Conservation (phyloP, 148 eudicot species). For the Simmondsia chinensis region DNA sequence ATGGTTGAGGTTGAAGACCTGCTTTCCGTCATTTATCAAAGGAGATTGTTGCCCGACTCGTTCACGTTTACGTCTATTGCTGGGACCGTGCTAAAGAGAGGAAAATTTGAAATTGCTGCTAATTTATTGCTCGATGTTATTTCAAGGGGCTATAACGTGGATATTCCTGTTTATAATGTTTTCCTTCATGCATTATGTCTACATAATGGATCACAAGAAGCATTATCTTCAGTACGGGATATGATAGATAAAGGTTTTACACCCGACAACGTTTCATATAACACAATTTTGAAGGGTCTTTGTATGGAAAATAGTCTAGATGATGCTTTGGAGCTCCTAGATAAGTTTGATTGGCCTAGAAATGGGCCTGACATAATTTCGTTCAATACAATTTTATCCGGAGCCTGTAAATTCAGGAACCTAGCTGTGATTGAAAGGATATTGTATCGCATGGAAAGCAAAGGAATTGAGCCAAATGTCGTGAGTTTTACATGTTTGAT, state of each 20-base stretch:
- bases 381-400: constrained; percentile 41
- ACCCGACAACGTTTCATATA: constrained; percentile 35
- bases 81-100: constrained; percentile 51
- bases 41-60: constrained; percentile 35
- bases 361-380: constrained; percentile 41
- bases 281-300: constrained; percentile 38
- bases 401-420: constrained; percentile 38
- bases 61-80: constrained; percentile 48
- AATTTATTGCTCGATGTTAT: constrained; percentile 22
- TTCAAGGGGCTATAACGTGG: constrained; percentile 17
- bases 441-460: constrained; percentile 29
- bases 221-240: constrained; percentile 18
- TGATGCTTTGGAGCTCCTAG: constrained; percentile 30
- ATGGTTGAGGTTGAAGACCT: constrained; percentile 21
- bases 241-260: constrained; percentile 21
- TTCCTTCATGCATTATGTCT: constrained; percentile 37
- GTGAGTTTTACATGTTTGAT: constrained; percentile 44
- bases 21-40: constrained; percentile 16
- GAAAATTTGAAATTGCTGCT: constrained; percentile 25
- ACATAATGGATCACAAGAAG: constrained; percentile 23
- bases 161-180: constrained; percentile 40
- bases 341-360: constrained; percentile 17
- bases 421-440: constrained; percentile 25
- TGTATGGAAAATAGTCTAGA: constrained; percentile 24
- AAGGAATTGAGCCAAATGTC: constrained; percentile 31